These are phyloP conservation scores for Alliaria petiolata DNA, from an alignment of 345 rosid genomes.

Conservation along the genomic window DNA sequence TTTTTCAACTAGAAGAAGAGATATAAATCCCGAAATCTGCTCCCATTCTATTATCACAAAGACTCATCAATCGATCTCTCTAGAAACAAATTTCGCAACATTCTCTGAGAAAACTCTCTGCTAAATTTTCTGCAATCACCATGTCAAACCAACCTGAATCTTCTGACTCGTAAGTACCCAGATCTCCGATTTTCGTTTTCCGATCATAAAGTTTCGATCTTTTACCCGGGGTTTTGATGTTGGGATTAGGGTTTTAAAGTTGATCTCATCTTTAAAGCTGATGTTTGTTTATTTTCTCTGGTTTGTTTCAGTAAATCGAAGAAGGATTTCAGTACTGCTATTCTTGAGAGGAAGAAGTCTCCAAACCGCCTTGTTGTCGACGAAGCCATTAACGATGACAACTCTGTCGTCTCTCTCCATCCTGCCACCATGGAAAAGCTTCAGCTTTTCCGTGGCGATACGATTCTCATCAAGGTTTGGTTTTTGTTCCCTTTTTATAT, in stretches of 20 bases:
- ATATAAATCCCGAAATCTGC: conserved; percentile 13
- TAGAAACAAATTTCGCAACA: neutral
- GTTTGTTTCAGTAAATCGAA: conserved; percentile 55
- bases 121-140: neutral
- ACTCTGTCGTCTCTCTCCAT: conserved; percentile 83
- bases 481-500: no score
- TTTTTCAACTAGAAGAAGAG: conserved; percentile 45
- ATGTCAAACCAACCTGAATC: conserved; percentile 83
- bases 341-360: conserved; percentile 85
- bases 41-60: neutral
- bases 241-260: neutral
- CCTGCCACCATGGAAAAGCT: conserved; percentile 97
- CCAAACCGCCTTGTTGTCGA: conserved; percentile 87
- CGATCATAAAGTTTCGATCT: neutral
- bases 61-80: conserved; percentile 10
- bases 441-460: conserved; percentile 95
- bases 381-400: conserved; percentile 84
- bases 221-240: neutral
- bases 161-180: conserved; percentile 69
- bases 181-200: conserved; percentile 32
- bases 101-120: conserved; percentile 7
- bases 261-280: neutral
- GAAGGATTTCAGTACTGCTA: conserved; percentile 90
- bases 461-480: conserved; percentile 77
- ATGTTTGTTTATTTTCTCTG: neutral